Percentiles rank a stretch among this genome's conserved stretches.
phyloP scores from a whole-genome alignment of 768 basidiomycete genomes.

The Sarcomyxa edulis region DNA sequence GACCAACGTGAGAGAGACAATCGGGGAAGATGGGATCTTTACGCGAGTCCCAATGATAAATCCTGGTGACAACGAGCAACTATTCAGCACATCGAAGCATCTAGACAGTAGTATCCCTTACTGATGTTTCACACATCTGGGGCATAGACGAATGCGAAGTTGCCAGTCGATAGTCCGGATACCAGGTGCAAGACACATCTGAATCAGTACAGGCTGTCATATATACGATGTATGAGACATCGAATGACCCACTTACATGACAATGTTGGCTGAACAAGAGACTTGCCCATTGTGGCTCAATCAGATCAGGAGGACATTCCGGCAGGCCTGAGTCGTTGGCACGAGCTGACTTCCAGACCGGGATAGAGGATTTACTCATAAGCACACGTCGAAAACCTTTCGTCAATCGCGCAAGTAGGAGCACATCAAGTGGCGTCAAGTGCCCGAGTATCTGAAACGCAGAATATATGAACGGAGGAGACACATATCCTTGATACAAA shows the following conservation, averaged over 20 bases:
- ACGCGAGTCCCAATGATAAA: too few species aligned
- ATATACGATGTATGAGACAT: too few species aligned
- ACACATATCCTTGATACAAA: background rate
- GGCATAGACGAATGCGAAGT: conserved; percentile 28
- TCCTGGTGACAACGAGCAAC: too few species aligned
- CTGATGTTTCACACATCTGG: too few species aligned
- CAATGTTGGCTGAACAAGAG: conserved; percentile 49
- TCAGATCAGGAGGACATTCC: conserved; percentile 40
- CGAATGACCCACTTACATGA: conserved; percentile 33
- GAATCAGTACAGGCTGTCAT: background rate
- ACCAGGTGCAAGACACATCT: conserved; percentile 29
- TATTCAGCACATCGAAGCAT: too few species aligned
- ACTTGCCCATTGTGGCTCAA: conserved; percentile 45
- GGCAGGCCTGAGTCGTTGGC: conserved; percentile 39
- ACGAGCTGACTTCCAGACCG: conserved; percentile 44
- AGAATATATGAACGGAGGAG: too few species aligned
- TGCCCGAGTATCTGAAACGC: conserved; percentile 43
- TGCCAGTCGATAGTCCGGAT: conserved; percentile 30
- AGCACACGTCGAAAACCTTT: conserved; percentile 43
- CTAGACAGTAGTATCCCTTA: too few species aligned
- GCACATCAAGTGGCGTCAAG: conserved; percentile 43
- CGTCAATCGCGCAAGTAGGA: conserved; percentile 43
- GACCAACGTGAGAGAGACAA: too few species aligned
- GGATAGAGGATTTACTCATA: conserved; percentile 36
- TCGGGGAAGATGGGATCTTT: too few species aligned